Evolutionary conservation across 768 basidiomycete species (phyloP).

Genomic region (Phaffia tasmanica): DNA sequence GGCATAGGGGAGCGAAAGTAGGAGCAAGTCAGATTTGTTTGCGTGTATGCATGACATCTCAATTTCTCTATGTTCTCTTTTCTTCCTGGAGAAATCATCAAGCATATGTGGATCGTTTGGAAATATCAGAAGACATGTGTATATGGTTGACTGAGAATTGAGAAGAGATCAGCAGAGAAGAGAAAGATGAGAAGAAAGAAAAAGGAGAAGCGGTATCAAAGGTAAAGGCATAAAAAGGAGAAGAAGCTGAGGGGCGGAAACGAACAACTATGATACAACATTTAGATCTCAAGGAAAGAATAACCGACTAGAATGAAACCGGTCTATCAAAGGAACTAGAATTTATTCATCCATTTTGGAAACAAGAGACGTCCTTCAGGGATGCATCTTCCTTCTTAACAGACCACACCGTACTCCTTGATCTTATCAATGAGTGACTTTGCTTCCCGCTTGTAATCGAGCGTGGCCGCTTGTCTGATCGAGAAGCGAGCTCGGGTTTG

Average conservation of each 20-base stretch:
- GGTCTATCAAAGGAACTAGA: no score
- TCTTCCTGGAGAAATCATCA: background rate
- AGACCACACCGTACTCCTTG: conserved; percentile 33
- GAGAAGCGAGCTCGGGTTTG: conserved; percentile 69
- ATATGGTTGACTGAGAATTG: background rate
- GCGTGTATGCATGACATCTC: no score
- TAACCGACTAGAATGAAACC: no score
- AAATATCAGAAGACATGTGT: no score
- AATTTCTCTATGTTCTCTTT: no score
- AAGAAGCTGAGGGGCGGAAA: background rate
- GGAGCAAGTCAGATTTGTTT: no score
- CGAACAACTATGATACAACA: background rate
- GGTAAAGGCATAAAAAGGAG: background rate
- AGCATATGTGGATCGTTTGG: no score
- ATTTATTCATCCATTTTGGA: no score
- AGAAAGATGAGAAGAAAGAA: background rate
- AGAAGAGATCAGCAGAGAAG: background rate
- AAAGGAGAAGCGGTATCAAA: background rate
- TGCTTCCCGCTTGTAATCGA: conserved; percentile 62
- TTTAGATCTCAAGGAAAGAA: no score
- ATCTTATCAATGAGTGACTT: conserved; percentile 52
- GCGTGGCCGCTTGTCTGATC: conserved; percentile 52
- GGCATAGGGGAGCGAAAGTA: no score
- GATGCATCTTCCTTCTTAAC: background rate
- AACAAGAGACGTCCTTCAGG: no score